Conservation (phyloP, 164 flowering plant genomes). For the Tetracentron sinense region DNA sequence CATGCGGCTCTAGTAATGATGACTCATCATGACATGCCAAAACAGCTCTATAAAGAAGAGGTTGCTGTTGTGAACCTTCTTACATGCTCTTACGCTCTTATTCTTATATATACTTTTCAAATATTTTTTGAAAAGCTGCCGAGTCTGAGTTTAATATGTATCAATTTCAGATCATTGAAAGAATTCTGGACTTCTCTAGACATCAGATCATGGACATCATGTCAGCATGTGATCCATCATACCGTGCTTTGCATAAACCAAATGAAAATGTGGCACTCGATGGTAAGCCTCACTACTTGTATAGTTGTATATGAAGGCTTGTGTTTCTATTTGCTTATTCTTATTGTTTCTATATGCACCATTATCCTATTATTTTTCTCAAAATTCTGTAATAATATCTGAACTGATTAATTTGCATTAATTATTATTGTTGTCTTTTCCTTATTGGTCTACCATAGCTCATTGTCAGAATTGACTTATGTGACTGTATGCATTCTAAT, state of each 20-base stretch:
- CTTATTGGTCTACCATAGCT: too few relatives aligned
- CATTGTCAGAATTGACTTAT: too few relatives aligned
- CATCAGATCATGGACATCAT: constrained; percentile 81
- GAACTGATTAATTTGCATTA: background rate
- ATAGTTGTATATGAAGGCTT: background rate
- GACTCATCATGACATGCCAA: constrained; percentile 79
- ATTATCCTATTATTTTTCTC: background rate
- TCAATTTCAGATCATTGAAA: constrained; percentile 69
- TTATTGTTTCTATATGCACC: background rate
- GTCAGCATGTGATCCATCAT: constrained; percentile 85
- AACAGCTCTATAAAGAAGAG: constrained; percentile 94
- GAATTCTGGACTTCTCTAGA: constrained; percentile 88
- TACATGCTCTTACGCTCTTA: background rate
- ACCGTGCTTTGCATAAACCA: constrained; percentile 81
- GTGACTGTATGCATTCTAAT: background rate
- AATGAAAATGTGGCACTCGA: constrained; percentile 51
- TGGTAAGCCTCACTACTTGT: constrained; percentile 45
- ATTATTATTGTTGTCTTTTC: too few relatives aligned
- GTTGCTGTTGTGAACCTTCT: constrained; percentile 24
- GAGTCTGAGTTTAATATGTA: constrained; percentile 5
- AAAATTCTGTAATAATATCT: background rate
- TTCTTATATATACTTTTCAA: background rate
- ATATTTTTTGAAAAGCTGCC: background rate
- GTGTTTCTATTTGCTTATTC: background rate
- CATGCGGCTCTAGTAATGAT: constrained; percentile 85